Evolutionary conservation across 805 yeast genomes (phyloP), one percentile per base, ranked within the genome.

Genomic region (Wickerhamomyces ciferrii): DNA sequence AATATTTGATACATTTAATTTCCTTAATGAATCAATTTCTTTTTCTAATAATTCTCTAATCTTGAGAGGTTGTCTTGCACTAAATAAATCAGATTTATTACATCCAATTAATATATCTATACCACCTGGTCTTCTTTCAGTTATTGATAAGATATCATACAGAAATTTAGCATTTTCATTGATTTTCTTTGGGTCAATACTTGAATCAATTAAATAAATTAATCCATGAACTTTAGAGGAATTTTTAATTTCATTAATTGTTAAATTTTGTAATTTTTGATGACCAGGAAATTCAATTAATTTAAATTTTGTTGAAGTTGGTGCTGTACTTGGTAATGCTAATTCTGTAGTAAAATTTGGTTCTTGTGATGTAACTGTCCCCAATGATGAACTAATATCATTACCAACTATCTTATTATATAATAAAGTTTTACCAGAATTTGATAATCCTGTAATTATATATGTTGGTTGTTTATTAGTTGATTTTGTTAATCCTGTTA

Each of bases 271-370:
- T 53, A 91, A 78, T 64, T 88, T 89, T 46, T 76, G 68, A 66
- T 86, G 90, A n/a, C 97, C 97, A 2, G 99, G 99, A 51, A 81
- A 81, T 58, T 92, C 98, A 43, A 84, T 73, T 36, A 91, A 62
- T 50, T 74, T 78, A 58, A 69, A 75, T 46, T 57, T 65, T 48
- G 63, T 72, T 54, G 59, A 66, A 42, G 51, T 68, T 9, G 50
- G 60, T 4, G 64, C 60, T 2, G 66, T 66, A 7, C 66, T 58
- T 11, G 78, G 78, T n/a, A 80, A 54, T 42, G 60, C 53, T 44
- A 71, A 65, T 10, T 56, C 52, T 8, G 63, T 67, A 6, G 66
- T 63, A 21, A 58, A 47, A 55, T 70, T 77, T n/a, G 76, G 70
- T 43, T 71, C 76, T 49, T 76, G 78, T 0, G 84, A 77, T 39